Base-by-base conservation (phyloP, 345 rosid genomes). In the Geranium brycei region DNA sequence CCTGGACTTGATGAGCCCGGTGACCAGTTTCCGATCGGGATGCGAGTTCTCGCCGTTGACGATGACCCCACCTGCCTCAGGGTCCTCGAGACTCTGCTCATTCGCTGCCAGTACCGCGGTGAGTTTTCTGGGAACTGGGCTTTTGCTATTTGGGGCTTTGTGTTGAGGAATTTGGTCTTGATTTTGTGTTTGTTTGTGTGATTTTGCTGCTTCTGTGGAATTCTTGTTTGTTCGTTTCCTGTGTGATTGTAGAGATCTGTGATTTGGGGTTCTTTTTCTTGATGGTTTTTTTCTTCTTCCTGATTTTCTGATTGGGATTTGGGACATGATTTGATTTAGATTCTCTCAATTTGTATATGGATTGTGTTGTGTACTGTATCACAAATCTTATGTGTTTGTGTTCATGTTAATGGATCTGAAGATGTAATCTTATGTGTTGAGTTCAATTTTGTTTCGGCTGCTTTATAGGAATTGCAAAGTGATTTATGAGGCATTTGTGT, bases 1-100 rank as follows among this genome's bases (percentile, higher is more conserved):
- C 82, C 79, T 40, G 74, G 60, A 62, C 68, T 72, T 40, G 65
- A 65, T 31, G 86, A 72, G 57, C 62, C 62, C 3, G 38, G 16
- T n/a, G 87, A 86, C 66, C 83, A 73, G 81, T 88, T 88, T 71
- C 96, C 96, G 0, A 40, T 77, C 17, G 96, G 92, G 40, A 77
- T 89, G 86, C 77, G 96, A 66, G 91, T 89, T 69, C 78, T 89
- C 75, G 96, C 90, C 12, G 91, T 86, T 56, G 96, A 89, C 59
- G 92, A 89, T 51, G 90, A 86, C 73, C 87, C 82, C 2, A 83
- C 88, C 61, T 86, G 90, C 66, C 90, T 89, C 41, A 66, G 73
- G 10, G 59, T 86, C 68, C 74, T 89, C 14, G 75, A 81, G 73
- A 68, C 81, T 59, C 62, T 89, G 65, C 96, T 89, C 71, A 85